Base-by-base conservation (phyloP, 495 filamentous ascomycete species). In the Physcia stellaris region DNA sequence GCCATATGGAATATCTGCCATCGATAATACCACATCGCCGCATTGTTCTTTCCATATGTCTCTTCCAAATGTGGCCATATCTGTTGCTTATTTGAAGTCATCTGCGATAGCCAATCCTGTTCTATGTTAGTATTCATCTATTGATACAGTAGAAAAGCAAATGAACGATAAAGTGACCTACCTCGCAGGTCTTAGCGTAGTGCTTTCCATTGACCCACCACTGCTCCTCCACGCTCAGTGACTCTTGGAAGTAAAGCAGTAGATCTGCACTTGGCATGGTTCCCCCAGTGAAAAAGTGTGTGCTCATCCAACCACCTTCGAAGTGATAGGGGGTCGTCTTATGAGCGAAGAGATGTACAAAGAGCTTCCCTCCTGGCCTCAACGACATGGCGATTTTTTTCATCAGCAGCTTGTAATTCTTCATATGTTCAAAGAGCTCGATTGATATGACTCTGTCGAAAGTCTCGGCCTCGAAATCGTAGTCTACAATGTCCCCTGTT, bases 391-490 rank as follows among this genome's bases (percentile, higher is more conserved):
- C 37, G 30, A 78, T 48, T 48, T 80, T 80, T 10, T 62, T 66
- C 62, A 80, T 66, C 24, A 81, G 65, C 6, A 70, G 55, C 41
- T 74, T 64, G 57, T 80, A 79, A 46, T 80, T 81, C 51, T 81
- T 81, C 75, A 81, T 79, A 51, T 81, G 77, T 50, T 81, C 77
- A 48, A 81, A 79, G 17, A 81, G 61, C 58, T 79, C 75, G 41
- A 80, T 73, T 3, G 68, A 72, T 19, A 79, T 49, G 2, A 78
- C 68, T 4, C 76, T 64, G 45, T 80, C 76, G 43, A 68, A 80
- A 23, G 43, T 50, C 29, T 58, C 54, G 16, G 51, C 48, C 36
- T 65, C 55, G 41, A 80, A 80, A 38, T 77, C 70, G 47, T 75
- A 72, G 32, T 66, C 61, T 15, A 69, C 72, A 17, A 71, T 66